Evolutionary conservation across 495 filamentous ascomycete genomes (phyloP), one percentile per base, ranked within the genome.

Genomic region (Aspergillus campestris): DNA sequence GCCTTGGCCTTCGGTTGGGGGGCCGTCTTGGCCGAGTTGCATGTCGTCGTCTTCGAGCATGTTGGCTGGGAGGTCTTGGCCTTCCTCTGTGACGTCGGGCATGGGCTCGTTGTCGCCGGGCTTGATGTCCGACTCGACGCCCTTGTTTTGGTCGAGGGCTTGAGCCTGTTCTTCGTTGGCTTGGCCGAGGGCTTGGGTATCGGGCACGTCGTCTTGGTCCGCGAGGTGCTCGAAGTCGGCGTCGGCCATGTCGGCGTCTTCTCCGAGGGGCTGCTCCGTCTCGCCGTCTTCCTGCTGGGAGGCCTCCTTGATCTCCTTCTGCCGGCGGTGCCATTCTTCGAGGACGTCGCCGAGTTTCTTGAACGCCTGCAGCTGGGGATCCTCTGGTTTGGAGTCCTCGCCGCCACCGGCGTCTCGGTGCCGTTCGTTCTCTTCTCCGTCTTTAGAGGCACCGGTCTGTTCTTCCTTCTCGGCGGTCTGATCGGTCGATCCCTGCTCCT

Each of bases 311-410:
- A 99, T 95, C 45, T 94, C 79, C 27, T 77, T 73, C 51, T 90
- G 86, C 50, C 81, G 82, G 34, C 83, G 79, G 61, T 96, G 87
- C 89, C 90, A 99, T 50, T 82, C 73, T 54, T 96, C 90, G n/a
- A 99, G 73, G 14, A 84, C 82, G 68, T 96, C 87, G 2, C 94
- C 94, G 44, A 99, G 75, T 49, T 92, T 91, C 67, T 91, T 88
- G 72, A 94, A 94, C 2, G 88, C 81, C 44, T 72, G 66, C 29
- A 68, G 55, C 35, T 74, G 66, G 51, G 67, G 68, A 41, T 84
- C 75, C 35, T 80, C 74, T 36, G 79, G 76, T 14, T 55, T 51
- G 6, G 49, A 44, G 37, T 71, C 69, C 31, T 72, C 62, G 8
- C 58, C 66, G 38, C 65, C 65, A 44, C 65, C 70, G 14, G 62